Evolutionary conservation across 768 basidiomycete genomes (phyloP).

Genomic region (Leccinum subgranulosum): DNA sequence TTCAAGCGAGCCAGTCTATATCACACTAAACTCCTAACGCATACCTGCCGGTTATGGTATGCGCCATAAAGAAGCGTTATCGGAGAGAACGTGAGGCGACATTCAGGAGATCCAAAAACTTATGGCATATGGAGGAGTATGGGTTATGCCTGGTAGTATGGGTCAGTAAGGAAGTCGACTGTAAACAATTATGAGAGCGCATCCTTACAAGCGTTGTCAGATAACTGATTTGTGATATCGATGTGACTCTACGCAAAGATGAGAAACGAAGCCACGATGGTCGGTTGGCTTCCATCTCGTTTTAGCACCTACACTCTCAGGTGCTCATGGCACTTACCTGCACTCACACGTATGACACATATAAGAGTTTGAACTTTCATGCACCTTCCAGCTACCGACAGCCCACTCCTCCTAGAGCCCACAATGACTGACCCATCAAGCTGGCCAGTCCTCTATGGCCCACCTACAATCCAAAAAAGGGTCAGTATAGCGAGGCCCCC

Average conservation of each 20-base stretch:
- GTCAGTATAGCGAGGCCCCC: conserved; percentile 13
- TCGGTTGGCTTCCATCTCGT: neutral
- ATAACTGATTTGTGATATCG: neutral
- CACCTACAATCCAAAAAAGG: conserved; percentile 8
- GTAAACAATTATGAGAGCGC: neutral
- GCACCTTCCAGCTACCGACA: neutral
- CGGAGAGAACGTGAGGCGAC: neutral
- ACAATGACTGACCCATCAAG: neutral
- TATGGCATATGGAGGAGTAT: neutral
- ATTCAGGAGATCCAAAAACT: neutral
- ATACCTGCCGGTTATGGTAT: neutral
- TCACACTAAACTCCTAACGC: neutral
- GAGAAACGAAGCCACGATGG: neutral
- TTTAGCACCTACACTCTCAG: neutral
- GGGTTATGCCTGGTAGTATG: too few relatives aligned
- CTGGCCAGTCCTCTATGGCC: conserved; percentile 7
- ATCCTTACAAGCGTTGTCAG: neutral
- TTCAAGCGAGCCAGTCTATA: neutral
- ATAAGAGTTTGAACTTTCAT: neutral
- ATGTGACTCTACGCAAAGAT: neutral
- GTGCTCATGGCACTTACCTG: neutral
- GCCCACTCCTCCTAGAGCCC: neutral
- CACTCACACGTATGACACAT: neutral
- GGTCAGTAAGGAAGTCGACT: neutral
- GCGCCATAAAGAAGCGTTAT: too few relatives aligned